Evolutionary conservation across 352 stramenopile species (phyloP), one percentile per base, ranked within the genome.

Genomic region (Pythium brassicae): DNA sequence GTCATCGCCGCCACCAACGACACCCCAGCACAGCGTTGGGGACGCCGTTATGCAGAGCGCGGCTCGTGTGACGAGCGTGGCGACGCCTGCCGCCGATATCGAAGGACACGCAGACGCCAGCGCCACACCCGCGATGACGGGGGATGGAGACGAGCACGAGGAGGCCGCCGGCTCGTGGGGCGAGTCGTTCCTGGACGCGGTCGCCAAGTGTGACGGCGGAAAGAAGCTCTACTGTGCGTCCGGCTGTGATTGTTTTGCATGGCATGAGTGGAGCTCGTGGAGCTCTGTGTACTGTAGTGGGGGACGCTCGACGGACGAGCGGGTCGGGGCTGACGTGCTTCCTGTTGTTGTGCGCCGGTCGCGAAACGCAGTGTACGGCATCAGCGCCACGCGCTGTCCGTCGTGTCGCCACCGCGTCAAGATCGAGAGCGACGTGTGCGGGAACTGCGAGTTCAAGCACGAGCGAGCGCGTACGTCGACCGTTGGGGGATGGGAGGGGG

Each of bases 181-280:
- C 49, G 59, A 68, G 55, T 49, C 68, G n/a, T 47, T 85, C 32
- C 52, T 67, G n/a, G 67, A 85, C 15, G 62, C 64, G 10, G 62
- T 85, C 35, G 46, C 50, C 39, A 87, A 84, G 54, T 83, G 71
- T 57, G 74, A 78, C 34, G 64, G 76, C 35, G 78, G 83, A n/a
- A 63, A 73, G 2, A 66, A 62, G 52, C 66, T 87, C 27, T 84
- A 74, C 54, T 60, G 78, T 89, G 44, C 47, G 74, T 49, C n/a
- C n/a, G 12, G 37, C 48, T 70, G 8, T 49, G 19, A 2, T 35
- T 3, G 3, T 29, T 14, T 27, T 40, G 23, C n/a, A 3, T 40
- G 23, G n/a, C n/a, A n/a, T n/a, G n/a, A n/a, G n/a, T n/a, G n/a
- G n/a, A n/a, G n/a, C n/a, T n/a, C n/a, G n/a, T n/a, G n/a, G n/a